A percentile compares a stretch with the other conserved stretches of the same genome.
phyloP scores from a whole-genome alignment of 2,329 filamentous ascomycete species.

The Metarhizium brunneum region DNA sequence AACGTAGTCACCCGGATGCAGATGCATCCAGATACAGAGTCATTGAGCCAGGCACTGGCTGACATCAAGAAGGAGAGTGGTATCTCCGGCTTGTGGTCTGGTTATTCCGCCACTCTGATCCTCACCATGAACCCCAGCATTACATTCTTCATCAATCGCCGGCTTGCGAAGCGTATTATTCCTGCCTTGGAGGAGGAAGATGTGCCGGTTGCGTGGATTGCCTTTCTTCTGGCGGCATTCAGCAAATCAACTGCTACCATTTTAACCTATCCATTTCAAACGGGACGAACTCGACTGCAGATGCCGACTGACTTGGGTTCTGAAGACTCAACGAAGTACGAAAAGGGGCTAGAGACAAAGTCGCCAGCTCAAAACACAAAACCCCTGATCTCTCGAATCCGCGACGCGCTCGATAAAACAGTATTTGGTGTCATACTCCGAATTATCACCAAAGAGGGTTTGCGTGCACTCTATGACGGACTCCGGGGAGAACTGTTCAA shows the following conservation, averaged over 20 bases:
- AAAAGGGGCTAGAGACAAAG: constrained; percentile 7
- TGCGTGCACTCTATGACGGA: constrained; percentile 64
- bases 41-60: constrained; percentile 47
- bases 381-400: constrained; percentile 8
- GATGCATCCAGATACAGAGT: constrained; percentile 43
- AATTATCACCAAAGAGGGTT: constrained; percentile 54
- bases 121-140: constrained; percentile 79
- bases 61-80: constrained; percentile 63
- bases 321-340: neutral
- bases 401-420: constrained; percentile 29
- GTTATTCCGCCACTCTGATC: constrained; percentile 72
- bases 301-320: constrained; percentile 32
- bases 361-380: neutral
- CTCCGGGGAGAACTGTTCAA: constrained; percentile 69
- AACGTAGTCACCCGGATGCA: constrained; percentile 80
- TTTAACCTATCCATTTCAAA: constrained; percentile 76
- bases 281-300: constrained; percentile 74
- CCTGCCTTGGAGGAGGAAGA: constrained; percentile 34
- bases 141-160: constrained; percentile 74
- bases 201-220: constrained; percentile 26
- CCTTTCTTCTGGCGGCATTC: constrained; percentile 53
- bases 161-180: constrained; percentile 53
- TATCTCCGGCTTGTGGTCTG: constrained; percentile 72
- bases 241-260: constrained; percentile 71
- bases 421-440: constrained; percentile 55